phyloP scores from a whole-genome alignment of 2,329 filamentous ascomycete genomes.

The Salinomyces thailandicus region DNA sequence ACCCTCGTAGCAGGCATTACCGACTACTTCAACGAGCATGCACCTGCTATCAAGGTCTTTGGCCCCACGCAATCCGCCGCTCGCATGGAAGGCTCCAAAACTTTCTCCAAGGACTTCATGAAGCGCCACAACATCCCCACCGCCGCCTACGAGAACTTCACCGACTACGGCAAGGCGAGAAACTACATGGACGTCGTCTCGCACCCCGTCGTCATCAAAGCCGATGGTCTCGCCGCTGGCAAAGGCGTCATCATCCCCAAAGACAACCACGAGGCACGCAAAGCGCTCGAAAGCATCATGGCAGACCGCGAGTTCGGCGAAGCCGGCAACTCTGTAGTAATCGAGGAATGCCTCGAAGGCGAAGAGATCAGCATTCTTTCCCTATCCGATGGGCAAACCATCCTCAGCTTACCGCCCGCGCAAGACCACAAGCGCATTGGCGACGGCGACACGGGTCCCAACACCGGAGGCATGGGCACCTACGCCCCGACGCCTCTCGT shows the following conservation, averaged over 20 bases:
- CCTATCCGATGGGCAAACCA: conserved; percentile 81
- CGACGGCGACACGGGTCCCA: conserved; percentile 81
- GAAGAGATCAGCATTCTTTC: conserved; percentile 87
- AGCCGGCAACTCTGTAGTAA: conserved; percentile 83
- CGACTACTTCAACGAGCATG: conserved; percentile 56
- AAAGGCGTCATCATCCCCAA: conserved; percentile 90
- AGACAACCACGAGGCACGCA: conserved; percentile 70
- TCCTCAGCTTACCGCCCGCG: conserved; percentile 74
- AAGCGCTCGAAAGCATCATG: conserved; percentile 84
- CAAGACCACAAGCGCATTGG: conserved; percentile 96
- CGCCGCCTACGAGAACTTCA: conserved; percentile 79
- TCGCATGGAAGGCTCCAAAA: conserved; percentile 89
- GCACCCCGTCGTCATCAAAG: conserved; percentile 85
- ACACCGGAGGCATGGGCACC: conserved; percentile 96
- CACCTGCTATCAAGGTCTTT: conserved; percentile 59
- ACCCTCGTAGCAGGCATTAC: conserved; percentile 89
- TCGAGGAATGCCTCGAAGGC: conserved; percentile 85
- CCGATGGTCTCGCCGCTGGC: conserved; percentile 79
- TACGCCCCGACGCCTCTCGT: conserved; percentile 62
- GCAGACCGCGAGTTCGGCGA: conserved; percentile 72
- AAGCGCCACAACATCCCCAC: conserved; percentile 80
- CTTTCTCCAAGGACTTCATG: conserved; percentile 98
- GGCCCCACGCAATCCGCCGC: conserved; percentile 78
- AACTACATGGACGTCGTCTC: conserved; percentile 61
- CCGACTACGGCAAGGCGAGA: conserved; percentile 23